These are phyloP conservation scores for Fusarium oligoseptatum DNA, from an alignment of 2,329 filamentous ascomycete genomes.

Conservation along the genomic window DNA sequence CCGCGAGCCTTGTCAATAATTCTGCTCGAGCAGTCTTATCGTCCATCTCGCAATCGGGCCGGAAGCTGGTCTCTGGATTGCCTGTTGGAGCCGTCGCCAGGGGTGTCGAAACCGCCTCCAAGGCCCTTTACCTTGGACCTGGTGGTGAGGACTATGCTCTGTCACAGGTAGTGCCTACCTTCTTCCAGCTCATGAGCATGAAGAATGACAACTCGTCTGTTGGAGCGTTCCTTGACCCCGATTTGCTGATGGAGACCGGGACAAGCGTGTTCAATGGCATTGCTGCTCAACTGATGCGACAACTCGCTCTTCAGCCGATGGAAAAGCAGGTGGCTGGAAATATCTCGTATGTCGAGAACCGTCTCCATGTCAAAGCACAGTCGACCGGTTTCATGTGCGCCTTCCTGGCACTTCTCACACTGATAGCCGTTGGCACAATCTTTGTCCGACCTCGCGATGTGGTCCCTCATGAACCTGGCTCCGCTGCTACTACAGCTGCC, in stretches of 20 bases:
- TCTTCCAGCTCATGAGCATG: conserved; percentile 47
- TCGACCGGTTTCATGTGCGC: conserved; percentile 32
- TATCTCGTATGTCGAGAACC: conserved; percentile 26
- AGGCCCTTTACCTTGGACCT: conserved; percentile 29
- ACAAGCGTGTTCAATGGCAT: conserved; percentile 31
- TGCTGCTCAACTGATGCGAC: conserved; percentile 26
- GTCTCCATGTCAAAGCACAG: conserved; percentile 28
- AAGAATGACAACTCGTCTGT: conserved; percentile 25
- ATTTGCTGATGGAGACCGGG: conserved; percentile 26
- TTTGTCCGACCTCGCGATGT: conserved; percentile 29
- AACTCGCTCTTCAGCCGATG: conserved; percentile 25
- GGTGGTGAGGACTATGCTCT: conserved; percentile 37
- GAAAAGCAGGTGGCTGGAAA: conserved; percentile 16
- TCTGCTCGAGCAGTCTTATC: conserved; percentile 19
- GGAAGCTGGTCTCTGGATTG: conserved; percentile 21
- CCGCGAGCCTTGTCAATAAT: conserved; percentile 21
- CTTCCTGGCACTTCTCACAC: conserved; percentile 22
- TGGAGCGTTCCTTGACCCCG: conserved; percentile 26
- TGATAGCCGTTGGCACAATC: conserved; percentile 27
- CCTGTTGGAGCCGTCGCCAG: conserved; percentile 28
- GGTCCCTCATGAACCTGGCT: conserved; percentile 27
- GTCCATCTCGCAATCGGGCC: not conserved
- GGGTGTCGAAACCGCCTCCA: conserved; percentile 23
- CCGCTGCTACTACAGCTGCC: conserved; percentile 24
- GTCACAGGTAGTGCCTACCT: conserved; percentile 39